These are phyloP conservation scores for Rhytidiadelphus loreus DNA, from an alignment of 225 moss, liverwort and hornwort genomes.

Conservation along the genomic window DNA sequence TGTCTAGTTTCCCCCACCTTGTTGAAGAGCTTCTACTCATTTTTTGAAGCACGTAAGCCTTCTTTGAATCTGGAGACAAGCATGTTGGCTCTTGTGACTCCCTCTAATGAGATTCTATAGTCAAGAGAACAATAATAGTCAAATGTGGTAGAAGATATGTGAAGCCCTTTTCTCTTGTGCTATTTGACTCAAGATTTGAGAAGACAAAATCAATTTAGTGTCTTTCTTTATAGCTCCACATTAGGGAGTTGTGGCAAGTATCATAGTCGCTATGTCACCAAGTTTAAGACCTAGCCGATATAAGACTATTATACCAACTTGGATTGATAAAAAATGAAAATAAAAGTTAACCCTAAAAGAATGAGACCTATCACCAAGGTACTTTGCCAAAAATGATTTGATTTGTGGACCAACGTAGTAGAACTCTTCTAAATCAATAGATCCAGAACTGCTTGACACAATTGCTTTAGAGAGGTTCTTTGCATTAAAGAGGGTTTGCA, in stretches of 20 bases:
- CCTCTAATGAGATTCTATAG: accelerated
- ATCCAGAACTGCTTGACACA: too few relatives aligned
- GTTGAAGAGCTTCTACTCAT: background rate
- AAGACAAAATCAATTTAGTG: background rate
- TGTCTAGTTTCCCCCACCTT: accelerated
- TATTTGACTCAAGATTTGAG: too few relatives aligned
- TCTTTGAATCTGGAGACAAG: accelerated
- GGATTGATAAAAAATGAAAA: background rate
- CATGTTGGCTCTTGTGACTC: accelerated
- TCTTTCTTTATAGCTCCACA: too few relatives aligned
- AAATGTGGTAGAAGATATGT: accelerated
- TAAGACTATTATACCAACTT: too few relatives aligned
- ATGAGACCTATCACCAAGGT: background rate
- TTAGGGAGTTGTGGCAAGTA: accelerated
- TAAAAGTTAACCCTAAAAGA: accelerated
- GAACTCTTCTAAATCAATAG: too few relatives aligned
- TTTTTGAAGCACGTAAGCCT: background rate
- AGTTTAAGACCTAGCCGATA: accelerated
- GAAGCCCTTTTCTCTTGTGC: accelerated
- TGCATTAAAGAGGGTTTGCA: too few relatives aligned
- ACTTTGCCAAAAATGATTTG: background rate
- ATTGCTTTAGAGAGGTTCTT: too few relatives aligned
- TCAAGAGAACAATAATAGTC: background rate
- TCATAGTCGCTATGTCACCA: accelerated
- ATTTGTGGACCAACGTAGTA: background rate